These are phyloP conservation scores for Lachnellula arida DNA, from an alignment of 2,329 filamentous ascomycete genomes.

Conservation along the genomic window DNA sequence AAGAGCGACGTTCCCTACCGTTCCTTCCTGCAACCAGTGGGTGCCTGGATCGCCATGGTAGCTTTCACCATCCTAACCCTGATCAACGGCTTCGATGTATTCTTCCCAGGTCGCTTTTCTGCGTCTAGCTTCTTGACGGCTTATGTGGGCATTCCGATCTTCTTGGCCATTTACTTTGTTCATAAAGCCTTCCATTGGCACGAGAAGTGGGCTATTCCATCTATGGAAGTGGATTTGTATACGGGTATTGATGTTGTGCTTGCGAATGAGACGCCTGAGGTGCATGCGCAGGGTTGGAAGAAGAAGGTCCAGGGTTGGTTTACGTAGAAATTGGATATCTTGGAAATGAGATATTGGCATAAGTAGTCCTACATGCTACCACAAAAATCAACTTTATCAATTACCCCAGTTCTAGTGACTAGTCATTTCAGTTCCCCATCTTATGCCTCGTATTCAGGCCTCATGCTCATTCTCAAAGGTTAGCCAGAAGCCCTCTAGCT, in stretches of 20 bases:
- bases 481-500: too few relatives aligned
- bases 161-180: slow-evolving; percentile 49
- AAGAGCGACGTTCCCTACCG: slow-evolving; percentile 44
- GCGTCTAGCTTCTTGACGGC: slow-evolving; percentile 54
- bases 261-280: slow-evolving; percentile 21
- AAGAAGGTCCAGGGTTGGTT: slow-evolving; percentile 18
- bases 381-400: too few relatives aligned
- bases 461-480: too few relatives aligned
- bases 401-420: too few relatives aligned
- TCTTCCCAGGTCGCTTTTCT: slow-evolving; percentile 55
- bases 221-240: slow-evolving; percentile 47
- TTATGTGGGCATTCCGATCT: slow-evolving; percentile 62
- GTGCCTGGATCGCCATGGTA: slow-evolving; percentile 48
- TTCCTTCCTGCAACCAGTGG: slow-evolving; percentile 52
- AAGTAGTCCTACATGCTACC: too few relatives aligned
- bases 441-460: too few relatives aligned
- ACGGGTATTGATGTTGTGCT: slow-evolving; percentile 42
- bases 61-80: slow-evolving; percentile 49
- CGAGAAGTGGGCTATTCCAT: slow-evolving; percentile 48
- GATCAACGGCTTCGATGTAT: slow-evolving; percentile 62
- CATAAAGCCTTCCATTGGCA: slow-evolving; percentile 43
- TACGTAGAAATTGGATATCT: slow-evolving; percentile 6
- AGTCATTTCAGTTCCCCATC: too few relatives aligned
- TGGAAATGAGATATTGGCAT: too few relatives aligned
- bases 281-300: slow-evolving; percentile 10